Percentiles rank a stretch among this genome's conserved stretches.
Evolutionary conservation across 768 basidiomycete genomes (phyloP).

Genomic region (Xanthoconium stramineum): DNA sequence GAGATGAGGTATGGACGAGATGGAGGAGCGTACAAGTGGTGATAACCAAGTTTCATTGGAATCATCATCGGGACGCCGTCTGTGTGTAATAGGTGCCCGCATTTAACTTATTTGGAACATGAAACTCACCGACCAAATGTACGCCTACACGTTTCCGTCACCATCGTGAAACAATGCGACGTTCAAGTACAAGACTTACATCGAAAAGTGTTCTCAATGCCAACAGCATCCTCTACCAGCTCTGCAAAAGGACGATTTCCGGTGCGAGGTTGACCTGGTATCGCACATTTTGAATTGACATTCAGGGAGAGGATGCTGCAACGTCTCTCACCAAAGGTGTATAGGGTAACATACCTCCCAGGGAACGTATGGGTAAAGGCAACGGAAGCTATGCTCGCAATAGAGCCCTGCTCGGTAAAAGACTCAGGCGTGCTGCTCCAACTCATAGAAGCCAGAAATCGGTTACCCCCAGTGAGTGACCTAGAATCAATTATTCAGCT

Average conservation of each 20-base stretch:
- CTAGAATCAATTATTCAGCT: conserved; percentile 19
- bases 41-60: conserved; percentile 44
- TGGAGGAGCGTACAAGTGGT: conserved; percentile 36
- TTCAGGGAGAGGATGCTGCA: not conserved
- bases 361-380: conserved; percentile 32
- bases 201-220: conserved; percentile 39
- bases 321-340: conserved; percentile 41
- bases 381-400: conserved; percentile 38
- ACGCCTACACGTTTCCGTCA: conserved; percentile 30
- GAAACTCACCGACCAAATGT: conserved; percentile 40
- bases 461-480: conserved; percentile 40
- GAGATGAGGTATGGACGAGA: conserved; percentile 13
- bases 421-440: conserved; percentile 1
- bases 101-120: too few species aligned
- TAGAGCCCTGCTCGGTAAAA: conserved; percentile 30
- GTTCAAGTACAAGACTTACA: conserved; percentile 23
- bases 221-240: conserved; percentile 38
- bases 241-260: conserved; percentile 41
- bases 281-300: not conserved
- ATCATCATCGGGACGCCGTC: conserved; percentile 55
- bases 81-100: conserved; percentile 5
- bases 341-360: conserved; percentile 29
- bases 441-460: not conserved
- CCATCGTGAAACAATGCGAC: not conserved
- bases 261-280: conserved; percentile 47